Base-by-base conservation (phyloP, 441 rosid species). In the Jatropha multifida region DNA sequence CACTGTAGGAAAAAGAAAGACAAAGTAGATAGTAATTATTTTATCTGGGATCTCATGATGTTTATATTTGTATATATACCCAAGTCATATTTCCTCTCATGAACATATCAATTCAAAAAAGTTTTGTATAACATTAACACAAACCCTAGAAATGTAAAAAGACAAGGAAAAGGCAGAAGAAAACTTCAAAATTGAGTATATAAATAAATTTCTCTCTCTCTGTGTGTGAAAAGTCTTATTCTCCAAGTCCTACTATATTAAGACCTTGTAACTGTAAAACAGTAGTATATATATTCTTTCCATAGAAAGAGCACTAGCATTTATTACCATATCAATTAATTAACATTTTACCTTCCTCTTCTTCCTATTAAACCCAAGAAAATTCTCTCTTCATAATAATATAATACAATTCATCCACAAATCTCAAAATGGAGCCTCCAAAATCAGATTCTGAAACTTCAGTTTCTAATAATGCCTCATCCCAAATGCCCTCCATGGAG, bases 181-280 rank as follows among this genome's bases (percentile, higher is more conserved):
- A 49, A 72, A 48, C 54, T 78, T 48, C 42, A 56, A 64, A 48
- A 37, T 75, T 62, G 78, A 71, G 26, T 63, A 14, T 37, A 48
- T 44, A 72, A 18, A 72, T 41, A 63, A 55, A 42, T 70, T 67
- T 74, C 70, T 71, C 61, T 68, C 78, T 58, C 38, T 27, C 5
- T 17, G 63, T 60, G 66, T 41, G 68, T 72, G 75, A 66, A 67
- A 71, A 18, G 77, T 69, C 73, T 62, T 59, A 60, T 12, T 73
- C 78, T 27, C 44, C n/a, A 42, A 74, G 72, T 73, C 75, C 72
- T 75, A 70, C 76, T 60, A 80, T 73, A 69, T 71, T 68, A 83
- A 63, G 86, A 83, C 86, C 65, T 69, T 74, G 80, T 81, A 84
- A 79, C 83, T 76, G 82, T 83, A 73, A 84, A 71, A 80, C 54